Evolutionary conservation across 2,329 filamentous ascomycete genomes (phyloP), one percentile per base, ranked within the genome.

Genomic region (Colletotrichum cereale): DNA sequence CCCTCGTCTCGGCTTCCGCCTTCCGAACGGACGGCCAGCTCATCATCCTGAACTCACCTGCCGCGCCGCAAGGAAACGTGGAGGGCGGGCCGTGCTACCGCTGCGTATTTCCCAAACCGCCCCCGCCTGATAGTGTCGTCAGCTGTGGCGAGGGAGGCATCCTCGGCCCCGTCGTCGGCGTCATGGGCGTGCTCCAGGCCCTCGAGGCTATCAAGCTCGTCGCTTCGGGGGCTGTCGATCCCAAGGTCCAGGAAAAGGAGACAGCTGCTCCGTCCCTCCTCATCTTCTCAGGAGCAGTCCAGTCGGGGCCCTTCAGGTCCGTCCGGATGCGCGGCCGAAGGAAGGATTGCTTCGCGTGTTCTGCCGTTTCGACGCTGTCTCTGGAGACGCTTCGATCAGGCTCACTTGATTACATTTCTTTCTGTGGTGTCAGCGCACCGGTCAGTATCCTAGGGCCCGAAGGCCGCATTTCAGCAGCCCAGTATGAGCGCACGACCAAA

Each of bases 101-200:
- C 52, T 99, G 96, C 78, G 89, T 98, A 16, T 99, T 97, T 76
- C 95, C 95, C 0, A 92, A 88, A 47, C 95, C 96, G 0, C 95
- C 96, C 0, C 95, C 96, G 0, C 89, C 93, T 0, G 93, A 93
- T 52, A 94, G 90, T 67, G 92, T 98, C 0, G 86, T 94, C 1
- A 94, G 92, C 71, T 99, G 96, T 77, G 94, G 95, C 50, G 96
- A 99, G 79, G 96, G 95, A 12, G 96, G 96, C 0, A 95, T 99
- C 11, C 78, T 99, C 1, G 96, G 96, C 0, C 95, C 96, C 0
- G 95, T 98, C 0, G 96, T 99, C 0, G 96, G 96, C 0, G 87
- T 91, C 0, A 98, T 99, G 94, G 96, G 96, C 10, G 91, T 97
- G 0, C 83, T 98, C 67, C 96, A 98, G 83, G 96, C 96, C 0